Base-by-base conservation (phyloP, 1,284 basidiomycete genomes). In the Trichosporon sp. region DNA sequence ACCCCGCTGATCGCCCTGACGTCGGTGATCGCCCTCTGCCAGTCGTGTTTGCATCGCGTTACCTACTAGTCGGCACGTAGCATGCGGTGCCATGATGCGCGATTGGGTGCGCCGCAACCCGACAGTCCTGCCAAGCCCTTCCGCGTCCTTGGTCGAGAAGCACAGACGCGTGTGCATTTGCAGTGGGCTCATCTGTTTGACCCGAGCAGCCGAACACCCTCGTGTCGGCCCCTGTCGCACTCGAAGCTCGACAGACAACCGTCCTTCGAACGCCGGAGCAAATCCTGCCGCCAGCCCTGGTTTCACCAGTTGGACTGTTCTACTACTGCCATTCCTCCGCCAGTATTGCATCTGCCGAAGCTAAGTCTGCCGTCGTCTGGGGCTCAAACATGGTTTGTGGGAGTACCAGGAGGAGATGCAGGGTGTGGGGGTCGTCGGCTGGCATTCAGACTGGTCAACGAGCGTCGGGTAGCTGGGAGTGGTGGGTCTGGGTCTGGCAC, bases 1-100 rank as follows among this genome's bases (percentile, higher is more conserved):
- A n/a, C 25, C 49, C 27, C 49, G 49, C 14, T n/a, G 49, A 54
- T 54, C 14, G 36, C 13, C 61, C 49, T n/a, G 37, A 14, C n/a
- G n/a, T n/a, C n/a, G n/a, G n/a, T n/a, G n/a, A n/a, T n/a, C n/a
- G n/a, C n/a, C 37, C 37, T 23, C 14, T 27, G 27, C 49, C 27
- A 11, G 68, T 67, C 13, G 6, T 75, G 3, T 69, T 75, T 31
- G 76, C 70, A 1, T 72, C 71, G 19, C 65, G 77, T 23, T 78
- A 75, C 61, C 65, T 78, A 25, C 68, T 78, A 29, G 75, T 68
- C 9, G 40, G 40, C 19, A 23, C 40, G 19, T 44, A 23, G 37
- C 37, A n/a, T 23, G 11, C 19, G 19, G 40, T 21, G 40, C 19
- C n/a, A n/a, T n/a, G n/a, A n/a, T n/a, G n/a, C n/a, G n/a, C n/a